phyloP scores from a whole-genome alignment of 768 basidiomycete species.

The Auricularia sp. region DNA sequence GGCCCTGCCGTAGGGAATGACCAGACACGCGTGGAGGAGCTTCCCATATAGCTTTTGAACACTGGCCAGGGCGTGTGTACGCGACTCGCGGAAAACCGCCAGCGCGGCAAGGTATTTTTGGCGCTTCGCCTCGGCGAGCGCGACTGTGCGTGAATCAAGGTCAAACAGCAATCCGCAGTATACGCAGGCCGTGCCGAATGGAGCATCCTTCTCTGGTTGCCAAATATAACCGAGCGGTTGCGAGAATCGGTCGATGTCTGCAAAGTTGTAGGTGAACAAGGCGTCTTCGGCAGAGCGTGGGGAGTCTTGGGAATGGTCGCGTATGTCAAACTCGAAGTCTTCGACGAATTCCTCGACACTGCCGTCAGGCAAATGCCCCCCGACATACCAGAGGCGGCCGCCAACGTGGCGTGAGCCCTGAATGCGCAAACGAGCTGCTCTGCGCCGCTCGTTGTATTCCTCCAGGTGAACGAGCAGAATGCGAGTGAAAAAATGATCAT shows the following conservation, averaged over 20 bases:
- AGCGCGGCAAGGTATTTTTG: not conserved
- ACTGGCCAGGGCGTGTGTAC: slow-evolving; percentile 15
- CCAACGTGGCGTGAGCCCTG: not conserved
- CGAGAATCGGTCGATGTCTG: slow-evolving; percentile 15
- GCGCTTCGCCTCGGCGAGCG: not conserved
- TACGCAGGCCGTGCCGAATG: slow-evolving; percentile 5
- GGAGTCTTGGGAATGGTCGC: slow-evolving; percentile 16
- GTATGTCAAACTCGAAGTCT: slow-evolving; percentile 15
- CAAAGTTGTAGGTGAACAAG: slow-evolving; percentile 13
- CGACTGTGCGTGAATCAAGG: slow-evolving; percentile 4
- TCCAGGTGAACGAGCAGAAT: not conserved
- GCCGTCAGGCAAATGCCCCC: slow-evolving; percentile 10
- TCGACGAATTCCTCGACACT: slow-evolving; percentile 25
- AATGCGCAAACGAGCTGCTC: not conserved
- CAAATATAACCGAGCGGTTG: slow-evolving; percentile 15
- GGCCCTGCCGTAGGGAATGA: slow-evolving; percentile 8
- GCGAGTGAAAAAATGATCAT: slow-evolving; percentile 4
- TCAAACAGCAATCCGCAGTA: slow-evolving; percentile 20
- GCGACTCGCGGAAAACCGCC: not conserved
- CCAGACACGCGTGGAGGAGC: slow-evolving; percentile 10
- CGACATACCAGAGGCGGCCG: not conserved
- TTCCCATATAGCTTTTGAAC: slow-evolving; percentile 14
- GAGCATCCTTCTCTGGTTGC: slow-evolving; percentile 14
- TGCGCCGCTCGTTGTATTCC: not conserved
- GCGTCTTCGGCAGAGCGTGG: slow-evolving; percentile 14